Evolutionary conservation across 352 stramenopile genomes (phyloP).

Genomic region (Globisporangium polare): DNA sequence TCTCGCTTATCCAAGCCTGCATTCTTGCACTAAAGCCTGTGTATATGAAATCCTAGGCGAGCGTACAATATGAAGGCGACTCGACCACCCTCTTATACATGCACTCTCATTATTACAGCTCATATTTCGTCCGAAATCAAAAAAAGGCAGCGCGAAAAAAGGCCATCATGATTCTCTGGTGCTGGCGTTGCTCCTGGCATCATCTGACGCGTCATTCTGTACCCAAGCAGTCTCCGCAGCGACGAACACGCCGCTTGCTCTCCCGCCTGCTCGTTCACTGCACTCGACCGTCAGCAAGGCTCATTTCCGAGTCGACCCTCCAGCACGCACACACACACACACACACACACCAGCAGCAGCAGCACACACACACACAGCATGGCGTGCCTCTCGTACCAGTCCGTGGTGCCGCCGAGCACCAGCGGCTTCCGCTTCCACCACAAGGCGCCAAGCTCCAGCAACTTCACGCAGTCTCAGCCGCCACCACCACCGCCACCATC

Average conservation of each 20-base stretch:
- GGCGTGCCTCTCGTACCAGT: conserved; percentile 6
- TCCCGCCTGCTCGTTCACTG: not conserved
- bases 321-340: not conserved
- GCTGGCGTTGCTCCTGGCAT: not conserved
- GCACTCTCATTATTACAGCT: not conserved
- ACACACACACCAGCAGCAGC: no score
- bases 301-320: conserved; percentile 6
- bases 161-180: not conserved
- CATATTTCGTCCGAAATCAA: not conserved
- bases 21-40: not conserved
- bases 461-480: not conserved
- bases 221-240: not conserved
- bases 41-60: not conserved
- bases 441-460: not conserved
- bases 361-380: conserved; percentile 6
- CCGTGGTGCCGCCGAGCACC: conserved; percentile 1
- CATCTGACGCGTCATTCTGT: not conserved
- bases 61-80: no score
- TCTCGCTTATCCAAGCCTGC: not conserved
- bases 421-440: conserved; percentile 7
- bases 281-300: no score
- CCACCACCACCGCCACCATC: not conserved
- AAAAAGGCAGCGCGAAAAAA: conserved; percentile 1
- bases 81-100: not conserved
- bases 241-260: not conserved